These are phyloP conservation scores for Peronospora destructor DNA, from an alignment of 352 stramenopile species.

Conservation along the genomic window DNA sequence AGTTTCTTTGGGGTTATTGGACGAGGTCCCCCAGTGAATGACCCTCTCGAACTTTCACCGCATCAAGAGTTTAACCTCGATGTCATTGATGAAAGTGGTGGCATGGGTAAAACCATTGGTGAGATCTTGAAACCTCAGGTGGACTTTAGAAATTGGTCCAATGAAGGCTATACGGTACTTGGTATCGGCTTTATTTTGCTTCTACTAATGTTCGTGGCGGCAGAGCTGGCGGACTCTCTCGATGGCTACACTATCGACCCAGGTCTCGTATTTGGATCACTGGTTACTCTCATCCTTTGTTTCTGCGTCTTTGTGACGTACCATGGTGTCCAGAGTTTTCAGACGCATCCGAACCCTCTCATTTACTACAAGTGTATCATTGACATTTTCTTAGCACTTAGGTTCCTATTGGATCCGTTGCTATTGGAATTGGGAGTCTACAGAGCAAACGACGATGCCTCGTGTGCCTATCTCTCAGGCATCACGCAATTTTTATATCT, in stretches of 20 bases:
- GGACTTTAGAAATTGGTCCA: conserved; percentile 42
- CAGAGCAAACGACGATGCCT: conserved; percentile 12
- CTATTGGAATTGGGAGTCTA: conserved; percentile 52
- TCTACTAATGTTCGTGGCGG: conserved; percentile 32
- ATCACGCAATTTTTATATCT: conserved; percentile 76
- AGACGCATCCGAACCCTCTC: conserved; percentile 74
- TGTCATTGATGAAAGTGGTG: conserved; percentile 67
- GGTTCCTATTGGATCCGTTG: conserved; percentile 68
- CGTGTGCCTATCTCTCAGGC: conserved; percentile 56
- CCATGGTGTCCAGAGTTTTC: conserved; percentile 67
- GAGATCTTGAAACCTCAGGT: conserved; percentile 51
- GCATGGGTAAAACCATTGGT: conserved; percentile 48
- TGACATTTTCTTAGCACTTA: conserved; percentile 57
- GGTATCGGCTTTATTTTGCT: conserved; percentile 37
- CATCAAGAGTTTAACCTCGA: conserved; percentile 69
- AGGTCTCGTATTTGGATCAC: conserved; percentile 64
- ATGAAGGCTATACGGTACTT: conserved; percentile 39
- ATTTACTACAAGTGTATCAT: conserved; percentile 81
- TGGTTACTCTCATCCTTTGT: conserved; percentile 67
- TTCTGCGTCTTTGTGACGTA: conserved; percentile 73
- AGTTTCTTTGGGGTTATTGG: conserved; percentile 53
- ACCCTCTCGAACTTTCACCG: conserved; percentile 56
- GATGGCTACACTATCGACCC: conserved; percentile 86
- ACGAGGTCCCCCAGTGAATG: conserved; percentile 16
- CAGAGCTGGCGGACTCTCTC: conserved; percentile 31